phyloP scores from a whole-genome alignment of 495 filamentous ascomycete species.

The Penicillium waksmanii region DNA sequence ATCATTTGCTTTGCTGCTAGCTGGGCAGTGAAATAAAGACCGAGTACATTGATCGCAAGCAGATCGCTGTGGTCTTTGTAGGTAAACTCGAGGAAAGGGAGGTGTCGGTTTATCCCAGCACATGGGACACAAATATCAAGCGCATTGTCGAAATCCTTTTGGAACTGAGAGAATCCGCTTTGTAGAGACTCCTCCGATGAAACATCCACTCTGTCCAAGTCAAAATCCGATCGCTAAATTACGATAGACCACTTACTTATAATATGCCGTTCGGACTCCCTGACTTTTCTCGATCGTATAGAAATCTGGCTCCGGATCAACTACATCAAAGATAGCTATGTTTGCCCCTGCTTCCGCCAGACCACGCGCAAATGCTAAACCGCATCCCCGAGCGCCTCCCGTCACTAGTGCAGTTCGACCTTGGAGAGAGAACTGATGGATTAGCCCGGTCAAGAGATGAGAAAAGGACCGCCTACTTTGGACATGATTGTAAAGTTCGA shows the following conservation, averaged over 20 bases:
- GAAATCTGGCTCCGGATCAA: slow-evolving; percentile 35
- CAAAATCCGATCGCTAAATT: slow-evolving; percentile 58
- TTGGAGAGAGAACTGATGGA: slow-evolving; percentile 40
- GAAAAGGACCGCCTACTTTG: slow-evolving; percentile 1
- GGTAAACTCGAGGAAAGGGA: slow-evolving; percentile 43
- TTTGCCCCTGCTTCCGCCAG: slow-evolving; percentile 86
- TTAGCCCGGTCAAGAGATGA: slow-evolving; percentile 12
- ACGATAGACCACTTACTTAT: slow-evolving; percentile 52
- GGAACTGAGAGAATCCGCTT: slow-evolving; percentile 53
- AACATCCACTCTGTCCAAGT: slow-evolving; percentile 56
- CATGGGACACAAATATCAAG: slow-evolving; percentile 48
- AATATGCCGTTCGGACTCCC: slow-evolving; percentile 42
- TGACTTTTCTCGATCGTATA: slow-evolving; percentile 34
- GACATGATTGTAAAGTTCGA: slow-evolving; percentile 15
- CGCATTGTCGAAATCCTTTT: slow-evolving; percentile 42
- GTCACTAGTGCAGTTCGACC: slow-evolving; percentile 79
- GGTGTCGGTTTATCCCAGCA: slow-evolving; percentile 45
- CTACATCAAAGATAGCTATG: slow-evolving; percentile 66
- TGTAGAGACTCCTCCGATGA: slow-evolving; percentile 63
- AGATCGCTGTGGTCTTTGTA: slow-evolving; percentile 48
- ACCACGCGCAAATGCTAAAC: slow-evolving; percentile 73
- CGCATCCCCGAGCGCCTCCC: slow-evolving; percentile 81
- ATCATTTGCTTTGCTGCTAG: slow-evolving; percentile 53
- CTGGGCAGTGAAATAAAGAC: slow-evolving; percentile 48
- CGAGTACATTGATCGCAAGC: slow-evolving; percentile 40